Base-by-base conservation (phyloP, 1,284 basidiomycete genomes). In the Ceratobasidium sp. region DNA sequence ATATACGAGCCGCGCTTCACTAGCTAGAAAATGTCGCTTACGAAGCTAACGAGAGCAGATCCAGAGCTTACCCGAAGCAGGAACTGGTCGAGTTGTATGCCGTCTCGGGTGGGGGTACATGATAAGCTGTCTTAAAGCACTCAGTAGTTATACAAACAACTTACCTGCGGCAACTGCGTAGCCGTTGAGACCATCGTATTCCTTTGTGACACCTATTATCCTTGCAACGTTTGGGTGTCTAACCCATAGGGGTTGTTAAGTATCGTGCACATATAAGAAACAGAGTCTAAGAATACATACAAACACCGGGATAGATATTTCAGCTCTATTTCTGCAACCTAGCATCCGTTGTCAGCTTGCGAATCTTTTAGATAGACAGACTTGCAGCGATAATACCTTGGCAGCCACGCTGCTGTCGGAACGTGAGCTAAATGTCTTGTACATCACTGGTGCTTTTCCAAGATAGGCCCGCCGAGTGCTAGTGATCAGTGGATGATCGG, bases 141-240 rank as follows among this genome's bases (percentile, higher is more conserved):
- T 33, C 33, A 33, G n/a, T n/a, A n/a, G 33, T 20, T 20, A 51
- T 2, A 20, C 49, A 20, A 51, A 15, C 13, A 51, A 56, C 55
- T 56, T n/a, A 56, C 55, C 9, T 18, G 12, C 20, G 1, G 20
- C 15, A 26, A 56, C 12, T 18, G 23, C 23, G 26, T 56, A 56
- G 13, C 63, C 63, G 33, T 64, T 42, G 4, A 64, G 18, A 13
- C 63, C 63, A 20, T 44, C 15, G 18, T 64, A 64, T 18, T 39
- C 63, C 20, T 64, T 64, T 1, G 63, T 64, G 39, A 64, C 40
- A 6, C 63, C 63, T 33, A 64, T 20, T 20, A 64, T 20, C 3
- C 42, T 64, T 13, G 63, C 33, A 44, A 64, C 20, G 7, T 64
- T 64, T 44, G 39, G 28, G 39, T 64, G 63, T n/a, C 63, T 64